phyloP scores from a whole-genome alignment of 208 protist genomes.

The Trypanosoma brucei region DNA sequence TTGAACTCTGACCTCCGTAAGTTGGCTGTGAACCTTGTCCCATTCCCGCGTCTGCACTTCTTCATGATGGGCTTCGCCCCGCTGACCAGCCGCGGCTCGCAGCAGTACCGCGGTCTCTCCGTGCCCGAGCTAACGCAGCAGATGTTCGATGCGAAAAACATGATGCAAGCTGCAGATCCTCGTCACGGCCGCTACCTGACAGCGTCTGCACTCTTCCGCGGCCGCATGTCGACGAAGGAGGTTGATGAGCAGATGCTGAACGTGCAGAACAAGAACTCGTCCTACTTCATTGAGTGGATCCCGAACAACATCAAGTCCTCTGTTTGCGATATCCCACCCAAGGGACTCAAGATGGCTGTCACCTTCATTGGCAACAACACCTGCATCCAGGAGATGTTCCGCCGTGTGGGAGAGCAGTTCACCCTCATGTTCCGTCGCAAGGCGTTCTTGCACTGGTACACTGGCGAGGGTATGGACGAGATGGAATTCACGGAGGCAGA shows the following conservation, averaged over 20 bases:
- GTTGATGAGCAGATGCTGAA: conserved; percentile 96
- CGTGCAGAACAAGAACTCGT: conserved; percentile 94
- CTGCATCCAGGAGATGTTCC: conserved; percentile 93
- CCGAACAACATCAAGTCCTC: conserved; percentile 72
- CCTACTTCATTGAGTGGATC: conserved; percentile 92
- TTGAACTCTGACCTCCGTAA: conserved; percentile 96
- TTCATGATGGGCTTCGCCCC: conserved; percentile 97
- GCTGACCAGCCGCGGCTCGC: conserved; percentile 82
- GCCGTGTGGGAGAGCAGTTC: conserved; percentile 95
- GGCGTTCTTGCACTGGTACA: conserved; percentile 99
- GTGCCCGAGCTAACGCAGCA: conserved; percentile 96
- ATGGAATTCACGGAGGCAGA: conserved; percentile 91
- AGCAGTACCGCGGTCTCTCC: conserved; percentile 86
- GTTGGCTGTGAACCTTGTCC: conserved; percentile 97
- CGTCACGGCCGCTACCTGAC: conserved; percentile 61
- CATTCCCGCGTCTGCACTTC: conserved; percentile 98
- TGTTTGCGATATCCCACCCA: conserved; percentile 91
- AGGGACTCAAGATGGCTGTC: conserved; percentile 90
- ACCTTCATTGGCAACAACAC: conserved; percentile 95
- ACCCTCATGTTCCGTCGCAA: conserved; percentile 97
- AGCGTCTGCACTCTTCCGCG: conserved; percentile 89
- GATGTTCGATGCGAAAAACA: conserved; percentile 98
- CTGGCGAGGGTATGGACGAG: conserved; percentile 91
- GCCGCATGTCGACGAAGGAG: conserved; percentile 95
- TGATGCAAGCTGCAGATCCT: conserved; percentile 92